Evolutionary conservation across 768 basidiomycete genomes (phyloP), one percentile per base, ranked within the genome.

Genomic region (Fibroporia radiculosa): DNA sequence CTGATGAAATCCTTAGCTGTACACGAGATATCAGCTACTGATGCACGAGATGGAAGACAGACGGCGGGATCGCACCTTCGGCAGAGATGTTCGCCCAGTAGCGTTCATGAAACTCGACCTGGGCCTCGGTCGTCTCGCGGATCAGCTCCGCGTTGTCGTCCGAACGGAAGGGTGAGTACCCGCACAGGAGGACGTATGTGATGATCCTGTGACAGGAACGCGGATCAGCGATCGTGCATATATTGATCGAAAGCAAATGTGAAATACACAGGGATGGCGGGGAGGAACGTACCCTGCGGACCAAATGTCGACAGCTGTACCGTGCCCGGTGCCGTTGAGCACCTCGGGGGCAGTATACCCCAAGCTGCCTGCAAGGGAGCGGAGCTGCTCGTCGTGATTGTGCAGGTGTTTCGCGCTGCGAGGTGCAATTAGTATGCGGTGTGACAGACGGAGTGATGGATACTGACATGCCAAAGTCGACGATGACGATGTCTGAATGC

Each of bases 271-370:
- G 16, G 39, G 20, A 40, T 10, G 6, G 38, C 11, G n/a, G 28
- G 32, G 13, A 34, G 22, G 19, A 22, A 63, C 78, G 29, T 52
- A 90, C 90, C 95, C 96, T 4, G 81, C 82, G 23, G 84, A 82
- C 96, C 96, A 98, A 14, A 96, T 65, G 62, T 98, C 96, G 5
- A 96, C 93, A 3, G 88, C 79, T 59, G 90, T 92, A 35, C 92
- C 82, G 57, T 99, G 93, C 0, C 89, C 90, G n/a, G 71, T 62
- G 53, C 84, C 80, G 48, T 74, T 76, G 22, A 93, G 66, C 4
- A 93, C 86, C 57, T 93, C 90, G 1, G 95, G 95, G 1, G 96
- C 93, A 35, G 91, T 84, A 55, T 95, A 93, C 1, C 90, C 91
- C 49, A 92, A 80, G 56, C 82, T 85, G 0, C 89, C 89, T 0